Evolutionary conservation across 139 green algal species (phyloP), one percentile per base, ranked within the genome.

Genomic region (Edaphochlamys debaryana): DNA sequence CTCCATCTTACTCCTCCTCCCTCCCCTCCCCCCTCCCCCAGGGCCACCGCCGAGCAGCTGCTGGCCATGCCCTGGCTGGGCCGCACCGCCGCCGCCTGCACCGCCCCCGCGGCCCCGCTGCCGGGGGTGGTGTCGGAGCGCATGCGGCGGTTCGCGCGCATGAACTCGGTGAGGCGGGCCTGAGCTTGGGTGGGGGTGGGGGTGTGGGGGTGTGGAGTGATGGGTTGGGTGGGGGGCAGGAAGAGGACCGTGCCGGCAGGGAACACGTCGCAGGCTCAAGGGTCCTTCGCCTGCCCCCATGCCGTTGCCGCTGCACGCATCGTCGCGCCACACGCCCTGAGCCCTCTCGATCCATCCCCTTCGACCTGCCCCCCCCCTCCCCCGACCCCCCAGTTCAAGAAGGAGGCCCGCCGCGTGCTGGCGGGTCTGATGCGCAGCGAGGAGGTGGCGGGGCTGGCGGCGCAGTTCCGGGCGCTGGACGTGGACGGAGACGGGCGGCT

Each of bases 121-220:
- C 82, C 86, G 58, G 78, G 78, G 23, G 87, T 88, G 82, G 94
- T 98, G 64, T 84, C 96, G 20, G 92, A 79, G 58, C 91, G 95
- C 62, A 91, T 99, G 71, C 90, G 93, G 50, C 89, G 94, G 66
- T 99, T 99, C 90, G 88, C 94, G 1, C 84, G 62, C 69, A 96
- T 98, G 92, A 98, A 98, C 91, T 96, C 94, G 87, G 87, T 99
- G 85, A 95, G 82, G 96, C 95, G 1, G 86, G 98, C n/a, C n/a
- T n/a, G n/a, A n/a, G n/a, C n/a, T 73, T 91, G 95, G 82, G 88
- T 95, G 30, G 85, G 80, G 9, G 37, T 30, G 36, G 11, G 9
- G 36, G 0, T 7, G 66, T 8, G 66, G 13, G 66, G 8, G 64
- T 13, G 30, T 36, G 58, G 58, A 8, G 29, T 9, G 58, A 4